Evolutionary conservation across 192 early-diverging fungal species (phyloP), one percentile per base, ranked within the genome.

Genomic region (Podila clonocystis): DNA sequence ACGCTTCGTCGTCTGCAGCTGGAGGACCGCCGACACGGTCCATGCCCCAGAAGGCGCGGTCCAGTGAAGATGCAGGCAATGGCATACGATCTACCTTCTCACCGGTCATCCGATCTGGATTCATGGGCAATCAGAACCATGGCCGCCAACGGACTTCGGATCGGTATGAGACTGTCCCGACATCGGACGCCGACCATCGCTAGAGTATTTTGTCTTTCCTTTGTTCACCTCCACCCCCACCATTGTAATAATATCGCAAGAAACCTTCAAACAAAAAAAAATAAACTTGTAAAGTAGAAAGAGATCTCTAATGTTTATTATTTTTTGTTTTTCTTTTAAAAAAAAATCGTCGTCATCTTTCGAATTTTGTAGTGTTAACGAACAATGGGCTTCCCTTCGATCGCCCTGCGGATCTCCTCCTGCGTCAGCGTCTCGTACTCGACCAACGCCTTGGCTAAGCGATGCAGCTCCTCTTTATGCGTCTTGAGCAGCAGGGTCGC

Each of bases 381-480:
- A 38, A 84, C 83, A 66, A 91, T 85, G 11, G 86, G 83, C 63
- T 90, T 87, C 59, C 94, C 94, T 74, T 91, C 88, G 63, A 96
- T 85, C 20, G 91, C 92, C 58, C 83, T 83, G 64, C 91, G 85
- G 48, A 99, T 94, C 84, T 99, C 96, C 50, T 99, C 90, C 60
- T 89, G 89, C 50, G 92, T 89, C 31, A 99, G 85, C 6, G 98
- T 99, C 85, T 99, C 98, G 75, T 95, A 92, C 72, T 97, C 95
- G 12, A 99, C 88, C 62, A 99, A 87, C n/a, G 97, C 96, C 67
- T 91, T 85, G 26, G 97, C 97, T 48, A 99, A 82, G 26, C 93
- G 89, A 79, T 98, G 93, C 24, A 99, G 87, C 84, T 99, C 97
- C 60, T 93, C 92, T 65, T 92, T 91, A 64, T 96, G 93, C 2